These are phyloP conservation scores for sunflower (Helianthus annuus) DNA, from an alignment of 129 eudicot genomes.

Conservation along the genomic window HanXRQr2.0-SUNRISE NC_035442.2:65066609-65067108, in stretches of 20 bases:
- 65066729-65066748: not conserved
- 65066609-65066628: slow-evolving; percentile 76
- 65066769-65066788: not conserved
- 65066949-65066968: not conserved
- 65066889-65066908: slow-evolving; percentile 95
- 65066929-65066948: slow-evolving; percentile 14
- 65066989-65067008: slow-evolving; percentile 52
- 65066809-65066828: slow-evolving; percentile 90
- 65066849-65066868: slow-evolving; percentile 95
- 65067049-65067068: slow-evolving; percentile 77
- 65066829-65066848: slow-evolving; percentile 89
- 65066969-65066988: not conserved
- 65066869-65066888: slow-evolving; percentile 86
- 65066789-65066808: slow-evolving; percentile 71
- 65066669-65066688: slow-evolving; percentile 76
- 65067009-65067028: slow-evolving; percentile 90
- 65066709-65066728: not conserved
- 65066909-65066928: slow-evolving; percentile 62
- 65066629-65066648: slow-evolving; percentile 77
- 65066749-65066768: not conserved
- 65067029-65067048: slow-evolving; percentile 82
- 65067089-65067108: slow-evolving; percentile 72
- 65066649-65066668: slow-evolving; percentile 81
- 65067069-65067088: slow-evolving; percentile 74
- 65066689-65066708: slow-evolving; percentile 52